Evolutionary conservation across 176 grass and related monocot species (phyloP), one percentile per base, ranked within the genome.

Genomic region (Juncus effusus): DNA sequence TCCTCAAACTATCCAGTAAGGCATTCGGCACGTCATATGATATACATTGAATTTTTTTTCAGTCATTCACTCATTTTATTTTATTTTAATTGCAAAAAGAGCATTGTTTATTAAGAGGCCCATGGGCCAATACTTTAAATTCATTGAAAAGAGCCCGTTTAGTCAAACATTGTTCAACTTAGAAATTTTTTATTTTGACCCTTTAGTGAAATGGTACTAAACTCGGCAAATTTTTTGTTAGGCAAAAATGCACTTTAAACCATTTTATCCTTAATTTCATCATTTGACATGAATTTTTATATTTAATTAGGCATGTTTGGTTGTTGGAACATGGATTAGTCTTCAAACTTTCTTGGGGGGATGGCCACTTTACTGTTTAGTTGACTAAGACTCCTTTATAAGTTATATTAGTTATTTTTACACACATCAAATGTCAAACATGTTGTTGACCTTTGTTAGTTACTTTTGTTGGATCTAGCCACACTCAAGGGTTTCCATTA

Each of bases 311-410:
- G 58, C 16, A 19, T 36, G 58, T 10, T 61, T 61, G 58, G 58
- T 61, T 36, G 58, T 16, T 61, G 7, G 36, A 28, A 61, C 58
- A 35, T 36, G 16, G 0, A 7, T 9, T 61, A 36, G 13, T 71
- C 56, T 71, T 71, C 54, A 16, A 72, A 47, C 5, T 47, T 47
- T 19, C 13, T 72, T 72, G 45, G 69, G 69, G 54, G 69, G 10
- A 60, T 72, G 38, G 54, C 67, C 56, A 19, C 57, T 72, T 72
- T 59, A 39, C 42, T 47, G 39, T 54, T 75, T 75, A 40, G 8
- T 53, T 75, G 58, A 42, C 40, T 16, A 62, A 36, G 19, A 53
- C 13, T 13, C n/a, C 38, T 62, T 75, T 2, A 39, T 75, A 47
- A 6, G 44, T 47, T 47, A 6, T 47, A 9, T 47, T 47, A 47